A percentile compares a stretch with the other conserved stretches of the same genome.
Evolutionary conservation across 495 filamentous ascomycete genomes (phyloP).

Genomic region (Tuber calosporum): DNA sequence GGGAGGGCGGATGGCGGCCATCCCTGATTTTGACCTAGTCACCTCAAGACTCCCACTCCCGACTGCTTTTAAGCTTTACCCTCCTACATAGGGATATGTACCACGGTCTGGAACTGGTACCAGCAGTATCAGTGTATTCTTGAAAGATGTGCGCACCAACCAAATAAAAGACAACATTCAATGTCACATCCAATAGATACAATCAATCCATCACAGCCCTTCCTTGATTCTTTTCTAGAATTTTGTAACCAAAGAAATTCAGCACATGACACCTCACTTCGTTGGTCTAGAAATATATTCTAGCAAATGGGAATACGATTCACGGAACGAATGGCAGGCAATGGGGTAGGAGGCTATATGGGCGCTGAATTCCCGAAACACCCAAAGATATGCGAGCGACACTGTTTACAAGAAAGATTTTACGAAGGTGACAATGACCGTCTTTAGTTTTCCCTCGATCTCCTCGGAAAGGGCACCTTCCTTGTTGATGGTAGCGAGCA

Average conservation of each 20-base stretch:
- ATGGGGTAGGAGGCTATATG: slow-evolving; percentile 23
- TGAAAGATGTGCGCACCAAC: slow-evolving; percentile 40
- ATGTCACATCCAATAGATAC: slow-evolving; percentile 47
- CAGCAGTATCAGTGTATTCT: neutral
- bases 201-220: slow-evolving; percentile 40
- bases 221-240: slow-evolving; percentile 41
- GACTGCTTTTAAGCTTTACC: too few species aligned
- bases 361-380: slow-evolving; percentile 30
- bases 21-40: too few species aligned
- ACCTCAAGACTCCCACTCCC: too few species aligned
- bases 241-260: slow-evolving; percentile 43
- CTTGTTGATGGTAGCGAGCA: slow-evolving; percentile 83
- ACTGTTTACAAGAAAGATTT: slow-evolving; percentile 54
- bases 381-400: slow-evolving; percentile 52
- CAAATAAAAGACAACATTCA: slow-evolving; percentile 42
- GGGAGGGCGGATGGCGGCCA: too few species aligned
- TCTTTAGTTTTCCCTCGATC: slow-evolving; percentile 76
- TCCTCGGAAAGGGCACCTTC: slow-evolving; percentile 96
- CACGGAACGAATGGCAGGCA: slow-evolving; percentile 19
- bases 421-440: slow-evolving; percentile 72
- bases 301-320: slow-evolving; percentile 24
- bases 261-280: slow-evolving; percentile 12
- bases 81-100: too few species aligned
- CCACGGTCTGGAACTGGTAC: too few species aligned
- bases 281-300: slow-evolving; percentile 16